Evolutionary conservation across 352 stramenopile species (phyloP).

Genomic region (Phytopythium sindhum): DNA sequence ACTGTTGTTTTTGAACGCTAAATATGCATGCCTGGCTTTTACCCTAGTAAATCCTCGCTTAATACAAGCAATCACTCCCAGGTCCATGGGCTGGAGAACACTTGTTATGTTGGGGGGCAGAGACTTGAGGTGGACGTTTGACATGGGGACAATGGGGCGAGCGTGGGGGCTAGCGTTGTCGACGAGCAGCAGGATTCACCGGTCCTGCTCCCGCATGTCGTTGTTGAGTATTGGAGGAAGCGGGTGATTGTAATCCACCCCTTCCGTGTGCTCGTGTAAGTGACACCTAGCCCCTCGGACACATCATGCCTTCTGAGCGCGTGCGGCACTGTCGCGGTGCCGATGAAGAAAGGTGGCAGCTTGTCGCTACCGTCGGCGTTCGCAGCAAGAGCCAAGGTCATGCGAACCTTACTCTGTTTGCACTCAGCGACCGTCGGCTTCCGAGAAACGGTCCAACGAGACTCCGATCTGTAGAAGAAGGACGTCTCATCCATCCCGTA

Average conservation of each 20-base stretch:
- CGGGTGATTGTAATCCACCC: too few relatives aligned
- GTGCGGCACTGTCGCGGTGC: neutral
- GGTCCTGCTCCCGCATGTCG: too few relatives aligned
- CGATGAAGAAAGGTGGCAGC: slow-evolving; percentile 1
- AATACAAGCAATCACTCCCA: slow-evolving; percentile 5
- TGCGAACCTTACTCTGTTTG: slow-evolving; percentile 1
- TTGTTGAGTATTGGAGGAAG: too few relatives aligned
- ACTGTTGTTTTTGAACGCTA: too few relatives aligned
- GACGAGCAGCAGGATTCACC: slow-evolving; percentile 7
- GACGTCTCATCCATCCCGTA: slow-evolving; percentile 19
- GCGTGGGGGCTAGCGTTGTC: slow-evolving; percentile 6
- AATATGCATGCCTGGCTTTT: too few relatives aligned
- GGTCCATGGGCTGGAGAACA: slow-evolving; percentile 8
- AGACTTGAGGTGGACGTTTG: slow-evolving; percentile 9
- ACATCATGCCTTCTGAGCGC: slow-evolving; percentile 1
- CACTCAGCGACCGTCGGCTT: neutral
- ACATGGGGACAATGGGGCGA: neutral
- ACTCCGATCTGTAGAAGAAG: slow-evolving; percentile 9
- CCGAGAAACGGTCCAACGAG: neutral
- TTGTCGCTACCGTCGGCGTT: slow-evolving; percentile 3
- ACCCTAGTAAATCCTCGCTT: too few relatives aligned
- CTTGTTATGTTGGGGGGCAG: slow-evolving; percentile 6
- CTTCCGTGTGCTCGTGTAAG: too few relatives aligned
- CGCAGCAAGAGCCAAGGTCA: too few relatives aligned
- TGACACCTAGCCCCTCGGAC: too few relatives aligned